These are phyloP conservation scores for Tuber magnatum DNA, from an alignment of 495 filamentous ascomycete genomes.

Conservation along the genomic window DNA sequence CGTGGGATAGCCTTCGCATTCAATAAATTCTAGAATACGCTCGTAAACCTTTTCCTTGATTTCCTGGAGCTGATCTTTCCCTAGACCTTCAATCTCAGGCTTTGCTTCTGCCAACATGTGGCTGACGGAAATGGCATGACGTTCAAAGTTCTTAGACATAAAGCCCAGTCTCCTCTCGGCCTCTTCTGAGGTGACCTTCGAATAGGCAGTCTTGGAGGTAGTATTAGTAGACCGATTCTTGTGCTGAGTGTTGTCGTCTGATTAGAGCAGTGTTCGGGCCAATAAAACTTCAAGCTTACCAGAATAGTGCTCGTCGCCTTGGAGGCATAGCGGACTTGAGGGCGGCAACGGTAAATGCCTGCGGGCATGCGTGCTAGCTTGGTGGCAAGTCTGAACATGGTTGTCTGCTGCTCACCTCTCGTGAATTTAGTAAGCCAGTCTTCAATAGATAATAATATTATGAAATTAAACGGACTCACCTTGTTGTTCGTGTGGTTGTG, in stretches of 20 bases:
- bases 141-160: neutral
- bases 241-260: too few relatives aligned
- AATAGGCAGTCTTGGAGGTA: neutral
- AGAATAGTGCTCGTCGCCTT: neutral
- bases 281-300: too few relatives aligned
- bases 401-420: neutral
- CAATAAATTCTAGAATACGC: conserved; percentile 13
- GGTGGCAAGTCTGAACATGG: neutral
- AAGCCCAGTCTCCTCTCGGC: conserved; percentile 16
- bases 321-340: neutral
- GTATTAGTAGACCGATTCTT: too few relatives aligned
- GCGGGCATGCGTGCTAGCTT: neutral
- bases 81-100: neutral
- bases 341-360: neutral
- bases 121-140: neutral
- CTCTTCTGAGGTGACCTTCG: neutral
- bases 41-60: conserved; percentile 18
- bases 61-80: neutral
- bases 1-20: conserved; percentile 19
- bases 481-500: too few relatives aligned
- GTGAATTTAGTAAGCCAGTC: too few relatives aligned
- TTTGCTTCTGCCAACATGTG: too few relatives aligned
- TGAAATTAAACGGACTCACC: too few relatives aligned
- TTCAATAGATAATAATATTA: too few relatives aligned
- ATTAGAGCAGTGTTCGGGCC: too few relatives aligned